A percentile compares a stretch with the other conserved stretches of the same genome.
phyloP scores from a whole-genome alignment of 352 stramenopile species.

The Globisporangium parvum region DNA sequence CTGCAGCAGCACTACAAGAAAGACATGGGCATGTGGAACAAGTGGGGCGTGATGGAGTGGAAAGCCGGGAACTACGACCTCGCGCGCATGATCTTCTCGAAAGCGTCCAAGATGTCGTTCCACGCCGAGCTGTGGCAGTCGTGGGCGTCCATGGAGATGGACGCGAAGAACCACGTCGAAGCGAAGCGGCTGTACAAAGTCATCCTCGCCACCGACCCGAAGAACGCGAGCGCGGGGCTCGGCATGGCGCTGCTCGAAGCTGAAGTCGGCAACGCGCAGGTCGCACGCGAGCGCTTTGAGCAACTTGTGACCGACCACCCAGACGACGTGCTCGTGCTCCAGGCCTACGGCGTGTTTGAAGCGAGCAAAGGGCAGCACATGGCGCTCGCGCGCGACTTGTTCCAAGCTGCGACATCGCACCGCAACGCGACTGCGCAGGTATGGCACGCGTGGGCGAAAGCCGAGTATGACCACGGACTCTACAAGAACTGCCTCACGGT shows the following conservation, averaged over 20 bases:
- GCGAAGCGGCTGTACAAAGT: slow-evolving; percentile 78
- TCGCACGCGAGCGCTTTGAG: slow-evolving; percentile 57
- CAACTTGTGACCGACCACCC: slow-evolving; percentile 42
- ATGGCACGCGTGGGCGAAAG: slow-evolving; percentile 84
- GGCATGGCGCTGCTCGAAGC: slow-evolving; percentile 67
- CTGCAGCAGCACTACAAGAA: slow-evolving; percentile 72
- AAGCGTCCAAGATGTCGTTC: slow-evolving; percentile 70
- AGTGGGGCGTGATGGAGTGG: slow-evolving; percentile 88
- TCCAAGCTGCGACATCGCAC: slow-evolving; percentile 43
- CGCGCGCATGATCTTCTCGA: slow-evolving; percentile 82
- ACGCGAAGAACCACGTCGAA: slow-evolving; percentile 65
- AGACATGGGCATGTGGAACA: slow-evolving; percentile 90
- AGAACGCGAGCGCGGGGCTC: slow-evolving; percentile 61
- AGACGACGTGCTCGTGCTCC: slow-evolving; percentile 65
- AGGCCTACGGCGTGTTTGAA: slow-evolving; percentile 74
- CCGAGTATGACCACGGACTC: slow-evolving; percentile 69
- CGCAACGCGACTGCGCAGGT: slow-evolving; percentile 60
- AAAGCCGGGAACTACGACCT: slow-evolving; percentile 78
- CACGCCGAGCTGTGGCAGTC: slow-evolving; percentile 74
- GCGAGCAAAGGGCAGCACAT: slow-evolving; percentile 61
- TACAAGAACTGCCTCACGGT: slow-evolving; percentile 75
- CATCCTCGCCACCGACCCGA: slow-evolving; percentile 71
- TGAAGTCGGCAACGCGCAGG: slow-evolving; percentile 43
- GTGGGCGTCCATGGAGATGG: slow-evolving; percentile 82
- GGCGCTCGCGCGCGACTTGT: slow-evolving; percentile 56